phyloP scores from a whole-genome alignment of 257 asterid species.

The Solanum stenotomum region DNA sequence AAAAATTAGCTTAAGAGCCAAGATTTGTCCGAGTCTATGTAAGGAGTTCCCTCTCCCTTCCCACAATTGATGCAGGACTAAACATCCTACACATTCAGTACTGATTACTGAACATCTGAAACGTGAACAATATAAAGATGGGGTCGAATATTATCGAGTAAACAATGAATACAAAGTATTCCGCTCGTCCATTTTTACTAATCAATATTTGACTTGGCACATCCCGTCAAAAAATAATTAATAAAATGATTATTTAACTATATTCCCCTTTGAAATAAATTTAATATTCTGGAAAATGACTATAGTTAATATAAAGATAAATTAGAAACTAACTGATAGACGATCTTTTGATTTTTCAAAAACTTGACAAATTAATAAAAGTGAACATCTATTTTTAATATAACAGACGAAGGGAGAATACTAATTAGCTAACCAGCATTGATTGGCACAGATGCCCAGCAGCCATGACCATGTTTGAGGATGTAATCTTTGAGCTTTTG shows the following conservation, averaged over 20 bases:
- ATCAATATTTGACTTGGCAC: not conserved
- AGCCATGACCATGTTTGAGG: slow-evolving; percentile 45
- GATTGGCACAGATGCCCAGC: slow-evolving; percentile 74
- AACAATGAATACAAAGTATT: not conserved
- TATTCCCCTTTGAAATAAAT: too few relatives aligned
- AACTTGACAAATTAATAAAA: too few relatives aligned
- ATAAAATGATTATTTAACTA: too few relatives aligned
- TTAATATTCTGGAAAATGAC: too few relatives aligned
- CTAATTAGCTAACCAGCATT: slow-evolving; percentile 53
- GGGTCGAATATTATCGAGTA: not conserved
- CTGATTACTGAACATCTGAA: not conserved
- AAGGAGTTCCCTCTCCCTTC: not conserved
- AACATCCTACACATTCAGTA: not conserved
- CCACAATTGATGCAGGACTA: not conserved
- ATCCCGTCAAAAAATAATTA: too few relatives aligned
- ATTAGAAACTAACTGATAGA: not conserved
- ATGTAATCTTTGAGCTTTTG: slow-evolving; percentile 56
- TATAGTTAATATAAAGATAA: too few relatives aligned
- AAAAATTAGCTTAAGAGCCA: not conserved
- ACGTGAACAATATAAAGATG: not conserved
- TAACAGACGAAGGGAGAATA: not conserved
- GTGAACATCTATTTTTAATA: too few relatives aligned
- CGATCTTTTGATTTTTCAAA: not conserved
- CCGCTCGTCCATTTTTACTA: accelerated
- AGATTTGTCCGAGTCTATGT: not conserved